Percentiles rank a stretch among this genome's conserved stretches.
phyloP scores from a whole-genome alignment of 2,329 filamentous ascomycete genomes.

The Graphiopsis chlorocephala region DNA sequence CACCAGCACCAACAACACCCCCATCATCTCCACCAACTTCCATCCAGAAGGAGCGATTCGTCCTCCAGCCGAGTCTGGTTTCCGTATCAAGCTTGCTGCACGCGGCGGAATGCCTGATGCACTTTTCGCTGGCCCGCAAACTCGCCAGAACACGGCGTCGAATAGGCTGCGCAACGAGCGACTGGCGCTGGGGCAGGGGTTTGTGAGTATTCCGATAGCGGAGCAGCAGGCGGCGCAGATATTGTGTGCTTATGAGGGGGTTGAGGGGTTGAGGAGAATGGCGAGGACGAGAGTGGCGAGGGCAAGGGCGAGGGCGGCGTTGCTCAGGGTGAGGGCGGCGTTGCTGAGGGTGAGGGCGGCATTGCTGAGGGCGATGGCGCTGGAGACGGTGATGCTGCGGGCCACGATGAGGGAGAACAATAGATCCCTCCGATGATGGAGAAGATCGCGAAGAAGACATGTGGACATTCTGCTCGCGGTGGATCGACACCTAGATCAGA shows the following conservation, averaged over 20 bases:
- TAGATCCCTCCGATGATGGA: neutral
- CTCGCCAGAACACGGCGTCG: neutral
- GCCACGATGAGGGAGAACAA: neutral
- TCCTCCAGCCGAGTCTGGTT: neutral
- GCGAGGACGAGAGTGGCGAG: neutral
- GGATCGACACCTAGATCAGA: neutral
- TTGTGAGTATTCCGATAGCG: neutral
- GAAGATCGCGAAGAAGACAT: neutral
- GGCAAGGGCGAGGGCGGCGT: neutral
- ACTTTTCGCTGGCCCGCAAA: neutral
- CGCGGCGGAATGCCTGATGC: neutral
- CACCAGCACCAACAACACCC: neutral
- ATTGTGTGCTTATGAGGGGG: neutral
- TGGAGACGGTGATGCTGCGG: neutral
- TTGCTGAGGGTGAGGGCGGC: neutral
- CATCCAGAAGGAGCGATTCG: neutral
- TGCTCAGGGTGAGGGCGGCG: neutral
- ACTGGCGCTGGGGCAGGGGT: neutral
- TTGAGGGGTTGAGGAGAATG: too few relatives aligned
- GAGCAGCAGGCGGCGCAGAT: neutral
- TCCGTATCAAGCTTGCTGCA: neutral
- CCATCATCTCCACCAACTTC: neutral
- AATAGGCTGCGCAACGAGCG: neutral
- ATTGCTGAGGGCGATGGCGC: neutral
- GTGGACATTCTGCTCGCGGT: neutral